These are phyloP conservation scores for Tremella yokohamensis DNA, from an alignment of 768 basidiomycete genomes.

Conservation along the genomic window DNA sequence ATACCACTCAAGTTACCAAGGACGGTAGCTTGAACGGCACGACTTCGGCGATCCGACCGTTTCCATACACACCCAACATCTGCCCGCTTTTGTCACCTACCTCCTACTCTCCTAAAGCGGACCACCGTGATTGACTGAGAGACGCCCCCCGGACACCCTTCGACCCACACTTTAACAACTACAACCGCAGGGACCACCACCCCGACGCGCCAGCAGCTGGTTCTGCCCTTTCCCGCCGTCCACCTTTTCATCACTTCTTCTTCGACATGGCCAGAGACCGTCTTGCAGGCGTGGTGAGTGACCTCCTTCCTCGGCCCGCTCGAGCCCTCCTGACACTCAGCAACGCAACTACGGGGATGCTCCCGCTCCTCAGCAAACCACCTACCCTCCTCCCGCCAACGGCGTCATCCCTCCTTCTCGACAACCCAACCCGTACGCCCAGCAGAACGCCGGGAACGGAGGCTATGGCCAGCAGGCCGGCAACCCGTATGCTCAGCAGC, in stretches of 20 bases:
- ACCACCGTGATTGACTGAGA: neutral
- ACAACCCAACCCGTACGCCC: constrained; percentile 42
- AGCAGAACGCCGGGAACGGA: constrained; percentile 15
- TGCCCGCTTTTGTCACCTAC: too few species aligned
- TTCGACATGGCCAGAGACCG: constrained; percentile 77
- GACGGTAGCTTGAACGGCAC: too few species aligned
- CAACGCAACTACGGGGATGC: neutral
- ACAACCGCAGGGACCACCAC: too few species aligned
- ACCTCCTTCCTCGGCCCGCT: neutral
- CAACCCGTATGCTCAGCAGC: constrained; percentile 26
- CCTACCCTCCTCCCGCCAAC: constrained; percentile 43
- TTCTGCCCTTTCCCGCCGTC: constrained; percentile 1
- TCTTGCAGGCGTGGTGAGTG: constrained; percentile 57
- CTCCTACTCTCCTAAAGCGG: too few species aligned
- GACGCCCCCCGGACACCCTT: neutral
- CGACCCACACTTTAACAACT: neutral
- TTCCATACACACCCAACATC: neutral
- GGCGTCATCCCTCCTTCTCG: constrained; percentile 35
- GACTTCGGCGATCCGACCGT: neutral
- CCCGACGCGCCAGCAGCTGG: neutral
- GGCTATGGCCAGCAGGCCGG: constrained; percentile 11
- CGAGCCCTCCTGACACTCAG: neutral
- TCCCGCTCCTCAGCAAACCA: constrained; percentile 28
- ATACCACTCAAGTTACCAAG: too few species aligned
- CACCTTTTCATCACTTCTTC: neutral